A percentile compares a stretch with the other conserved stretches of the same genome.
Conservation (phyloP, 345 rosid genomes). For the Corchorus capsularis region DNA sequence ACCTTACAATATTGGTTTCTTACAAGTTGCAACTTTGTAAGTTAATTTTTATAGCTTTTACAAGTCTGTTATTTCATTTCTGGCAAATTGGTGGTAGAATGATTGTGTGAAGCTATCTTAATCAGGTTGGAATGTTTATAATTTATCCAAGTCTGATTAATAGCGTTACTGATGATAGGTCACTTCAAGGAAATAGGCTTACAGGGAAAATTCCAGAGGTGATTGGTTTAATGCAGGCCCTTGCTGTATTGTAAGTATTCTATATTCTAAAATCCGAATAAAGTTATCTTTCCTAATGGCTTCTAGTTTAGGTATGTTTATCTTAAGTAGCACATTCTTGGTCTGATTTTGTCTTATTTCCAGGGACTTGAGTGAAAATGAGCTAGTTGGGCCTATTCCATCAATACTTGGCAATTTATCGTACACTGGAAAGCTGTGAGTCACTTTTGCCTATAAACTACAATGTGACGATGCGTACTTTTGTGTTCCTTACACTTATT, state of each 20-base stretch:
- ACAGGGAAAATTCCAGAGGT: slow-evolving; percentile 86
- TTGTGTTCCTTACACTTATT: background rate
- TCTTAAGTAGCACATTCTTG: too few species aligned
- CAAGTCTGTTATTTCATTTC: background rate
- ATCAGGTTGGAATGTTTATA: background rate
- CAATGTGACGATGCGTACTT: background rate
- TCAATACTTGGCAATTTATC: slow-evolving; percentile 91
- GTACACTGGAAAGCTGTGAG: slow-evolving; percentile 88
- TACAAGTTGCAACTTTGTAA: slow-evolving; percentile 98
- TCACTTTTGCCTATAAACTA: background rate
- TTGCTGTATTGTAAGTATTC: slow-evolving; percentile 82
- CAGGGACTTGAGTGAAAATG: slow-evolving; percentile 95
- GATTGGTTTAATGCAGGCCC: slow-evolving; percentile 96
- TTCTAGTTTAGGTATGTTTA: background rate
- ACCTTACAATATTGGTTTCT: slow-evolving; percentile 91
- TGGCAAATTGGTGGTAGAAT: background rate
- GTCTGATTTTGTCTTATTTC: background rate
- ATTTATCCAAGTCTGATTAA: background rate
- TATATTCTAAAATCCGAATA: background rate
- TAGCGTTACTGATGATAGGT: slow-evolving; percentile 41
- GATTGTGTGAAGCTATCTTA: too few species aligned
- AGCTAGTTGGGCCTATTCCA: slow-evolving; percentile 85
- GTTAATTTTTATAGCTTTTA: slow-evolving; percentile 16
- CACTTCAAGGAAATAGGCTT: slow-evolving; percentile 84
- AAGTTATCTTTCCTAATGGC: background rate